Base-by-base conservation (phyloP, 495 filamentous ascomycete species). In the Penicillium pancosmium region DNA sequence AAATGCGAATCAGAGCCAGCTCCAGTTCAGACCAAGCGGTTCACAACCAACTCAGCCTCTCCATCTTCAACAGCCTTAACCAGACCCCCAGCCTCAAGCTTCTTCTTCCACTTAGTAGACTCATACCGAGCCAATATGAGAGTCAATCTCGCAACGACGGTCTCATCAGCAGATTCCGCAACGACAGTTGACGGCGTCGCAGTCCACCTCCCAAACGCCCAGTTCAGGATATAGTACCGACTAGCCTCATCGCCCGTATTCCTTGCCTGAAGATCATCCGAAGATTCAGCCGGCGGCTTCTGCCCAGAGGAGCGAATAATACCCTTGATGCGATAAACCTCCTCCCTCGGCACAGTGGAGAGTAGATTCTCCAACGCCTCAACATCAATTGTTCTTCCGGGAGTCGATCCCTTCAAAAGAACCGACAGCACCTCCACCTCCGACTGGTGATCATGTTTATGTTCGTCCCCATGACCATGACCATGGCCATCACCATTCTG, bases 161-260 rank as follows among this genome's bases (percentile, higher is more conserved):
- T 75, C 38, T 71, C 65, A 33, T 78, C 74, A 10, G 77, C 74
- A 2, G 68, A 59, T 46, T 73, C 66, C 4, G 75, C 64, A 36
- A 79, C 78, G 44, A 71, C 70, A 5, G 68, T 70, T 36, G 89
- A 75, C 0, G 80, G 79, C 6, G 92, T 93, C 66, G 90, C 93
- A 2, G 85, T 96, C 94, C 94, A 97, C 16, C 94, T 82, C 7
- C 92, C 93, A 74, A 98, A 98, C 0, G 94, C 95, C 94, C 94
- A 98, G 69, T 98, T 98, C 46, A 98, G 80, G 48, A 97, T 95
- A 68, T 92, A 96, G 58, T 73, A 55, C 54, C 63, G 64, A 4
- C 59, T 59, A 2, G 40, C 13, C 0, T 51, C 56, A 31, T 65
- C 64, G 0, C 48, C 16, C 25, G 52, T 47, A 46, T 47, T 13